A percentile compares a stretch with the other conserved stretches of the same genome.
Evolutionary conservation across 306 rosid species (phyloP).

Genomic region (Prunus padus): DNA sequence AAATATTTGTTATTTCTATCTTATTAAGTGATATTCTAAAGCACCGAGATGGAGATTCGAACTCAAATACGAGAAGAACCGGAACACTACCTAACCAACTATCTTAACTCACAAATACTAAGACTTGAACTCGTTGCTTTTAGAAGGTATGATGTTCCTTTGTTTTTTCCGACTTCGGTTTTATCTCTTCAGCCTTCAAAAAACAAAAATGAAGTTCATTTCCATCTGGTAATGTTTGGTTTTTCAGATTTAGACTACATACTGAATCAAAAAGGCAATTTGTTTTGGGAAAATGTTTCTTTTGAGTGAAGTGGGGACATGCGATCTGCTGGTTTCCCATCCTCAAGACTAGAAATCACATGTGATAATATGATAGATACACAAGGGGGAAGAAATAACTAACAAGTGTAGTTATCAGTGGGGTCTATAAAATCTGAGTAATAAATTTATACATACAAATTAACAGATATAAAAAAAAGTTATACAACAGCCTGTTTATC

Average conservation of each 20-base stretch:
- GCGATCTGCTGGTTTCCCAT: background rate
- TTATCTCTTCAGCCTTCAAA: too few relatives aligned
- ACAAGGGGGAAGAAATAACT: too few relatives aligned
- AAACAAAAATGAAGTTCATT: too few relatives aligned
- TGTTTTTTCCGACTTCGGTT: background rate
- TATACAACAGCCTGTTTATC: background rate
- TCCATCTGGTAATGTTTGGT: background rate
- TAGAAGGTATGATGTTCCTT: background rate
- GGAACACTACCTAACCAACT: too few relatives aligned
- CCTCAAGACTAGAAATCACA: background rate
- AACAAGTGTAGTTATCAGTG: too few relatives aligned
- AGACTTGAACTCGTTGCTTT: background rate
- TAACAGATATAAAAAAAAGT: background rate
- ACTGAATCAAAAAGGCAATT: background rate
- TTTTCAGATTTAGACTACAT: background rate
- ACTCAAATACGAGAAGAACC: too few relatives aligned
- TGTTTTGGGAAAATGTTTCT: background rate
- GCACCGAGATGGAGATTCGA: too few relatives aligned
- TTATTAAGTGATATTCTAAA: too few relatives aligned
- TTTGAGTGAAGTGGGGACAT: background rate
- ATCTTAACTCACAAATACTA: background rate
- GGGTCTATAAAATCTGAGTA: background rate
- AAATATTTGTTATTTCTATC: too few relatives aligned
- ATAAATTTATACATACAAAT: background rate
- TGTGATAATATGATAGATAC: background rate